Evolutionary conservation across 192 early-diverging fungal genomes (phyloP).

Genomic region (Nowakowskiella sp.): DNA sequence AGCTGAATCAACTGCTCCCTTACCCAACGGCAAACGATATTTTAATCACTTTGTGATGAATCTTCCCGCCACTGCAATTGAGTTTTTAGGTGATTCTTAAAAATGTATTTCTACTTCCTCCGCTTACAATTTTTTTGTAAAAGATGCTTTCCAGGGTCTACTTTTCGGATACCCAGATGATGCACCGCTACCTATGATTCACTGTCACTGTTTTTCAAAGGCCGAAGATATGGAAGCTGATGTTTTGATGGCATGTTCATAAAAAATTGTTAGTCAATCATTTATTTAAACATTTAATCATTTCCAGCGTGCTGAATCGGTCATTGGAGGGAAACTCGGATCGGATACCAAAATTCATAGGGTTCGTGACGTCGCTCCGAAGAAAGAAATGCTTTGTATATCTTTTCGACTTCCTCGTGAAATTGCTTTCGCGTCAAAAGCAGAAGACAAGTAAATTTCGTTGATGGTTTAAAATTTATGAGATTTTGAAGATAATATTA

Average conservation of each 20-base stretch:
- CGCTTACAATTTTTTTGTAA: neutral
- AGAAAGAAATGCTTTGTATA: conserved; percentile 98
- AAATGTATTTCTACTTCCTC: neutral
- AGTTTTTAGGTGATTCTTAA: conserved; percentile 70
- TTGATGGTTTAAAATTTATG: too few species aligned
- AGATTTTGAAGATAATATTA: too few species aligned
- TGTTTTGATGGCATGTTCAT: conserved; percentile 51
- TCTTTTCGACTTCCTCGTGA: conserved; percentile 69
- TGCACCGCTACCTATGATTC: conserved; percentile 71
- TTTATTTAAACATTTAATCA: conserved; percentile 13
- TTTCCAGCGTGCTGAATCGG: conserved; percentile 39
- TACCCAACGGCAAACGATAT: conserved; percentile 32
- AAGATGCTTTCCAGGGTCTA: conserved; percentile 85
- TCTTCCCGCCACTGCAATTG: conserved; percentile 90
- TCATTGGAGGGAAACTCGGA: conserved; percentile 35
- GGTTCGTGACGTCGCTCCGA: conserved; percentile 94
- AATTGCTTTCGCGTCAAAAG: conserved; percentile 72
- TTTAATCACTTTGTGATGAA: conserved; percentile 99
- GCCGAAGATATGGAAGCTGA: conserved; percentile 51
- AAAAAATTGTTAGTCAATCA: conserved; percentile 10
- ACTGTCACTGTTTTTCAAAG: conserved; percentile 92
- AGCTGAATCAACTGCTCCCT: too few species aligned
- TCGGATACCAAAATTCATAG: conserved; percentile 52
- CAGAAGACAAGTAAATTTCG: too few species aligned
- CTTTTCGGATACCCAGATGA: conserved; percentile 45